Conservation (phyloP, 2,329 filamentous ascomycete genomes). For the Aspergillus sp. region DNA sequence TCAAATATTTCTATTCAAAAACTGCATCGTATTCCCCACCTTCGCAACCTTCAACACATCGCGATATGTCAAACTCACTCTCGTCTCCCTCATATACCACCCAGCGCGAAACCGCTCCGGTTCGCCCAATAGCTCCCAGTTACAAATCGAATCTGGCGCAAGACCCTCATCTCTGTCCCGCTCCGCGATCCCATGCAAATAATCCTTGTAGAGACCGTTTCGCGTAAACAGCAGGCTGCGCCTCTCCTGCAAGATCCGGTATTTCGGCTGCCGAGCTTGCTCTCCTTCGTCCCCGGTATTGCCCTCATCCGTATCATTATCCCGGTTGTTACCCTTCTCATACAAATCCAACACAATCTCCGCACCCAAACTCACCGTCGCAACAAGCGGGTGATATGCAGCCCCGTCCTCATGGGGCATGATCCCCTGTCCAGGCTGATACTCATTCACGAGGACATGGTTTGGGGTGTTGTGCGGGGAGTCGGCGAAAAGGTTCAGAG, state of each 20-base stretch:
- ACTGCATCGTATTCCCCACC: constrained; percentile 66
- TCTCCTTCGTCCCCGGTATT: constrained; percentile 5
- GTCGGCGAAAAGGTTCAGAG: constrained; percentile 52
- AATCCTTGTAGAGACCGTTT: constrained; percentile 53
- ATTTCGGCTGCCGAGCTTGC: constrained; percentile 29
- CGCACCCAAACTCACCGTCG: constrained; percentile 81
- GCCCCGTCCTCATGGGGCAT: constrained; percentile 94
- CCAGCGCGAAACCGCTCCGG: constrained; percentile 38
- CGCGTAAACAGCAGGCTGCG: constrained; percentile 66
- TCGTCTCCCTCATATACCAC: constrained; percentile 48
- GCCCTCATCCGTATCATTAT: constrained; percentile 6
- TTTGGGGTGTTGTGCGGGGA: constrained; percentile 79
- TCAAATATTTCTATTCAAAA: constrained; percentile 36
- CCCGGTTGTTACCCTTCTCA: constrained; percentile 47
- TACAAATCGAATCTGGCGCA: constrained; percentile 50
- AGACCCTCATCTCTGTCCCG: constrained; percentile 64
- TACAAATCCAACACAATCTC: constrained; percentile 77
- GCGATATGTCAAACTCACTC: constrained; percentile 67
- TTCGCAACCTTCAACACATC: constrained; percentile 83
- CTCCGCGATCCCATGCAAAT: constrained; percentile 60
- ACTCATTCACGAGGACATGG: constrained; percentile 93
- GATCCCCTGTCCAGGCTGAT: constrained; percentile 83
- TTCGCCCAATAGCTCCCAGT: constrained; percentile 57
- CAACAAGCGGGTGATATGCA: constrained; percentile 84
- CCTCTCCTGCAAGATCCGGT: constrained; percentile 76